Conservation (phyloP, 495 filamentous ascomycete genomes). For the Amorphotheca resinae region DNA sequence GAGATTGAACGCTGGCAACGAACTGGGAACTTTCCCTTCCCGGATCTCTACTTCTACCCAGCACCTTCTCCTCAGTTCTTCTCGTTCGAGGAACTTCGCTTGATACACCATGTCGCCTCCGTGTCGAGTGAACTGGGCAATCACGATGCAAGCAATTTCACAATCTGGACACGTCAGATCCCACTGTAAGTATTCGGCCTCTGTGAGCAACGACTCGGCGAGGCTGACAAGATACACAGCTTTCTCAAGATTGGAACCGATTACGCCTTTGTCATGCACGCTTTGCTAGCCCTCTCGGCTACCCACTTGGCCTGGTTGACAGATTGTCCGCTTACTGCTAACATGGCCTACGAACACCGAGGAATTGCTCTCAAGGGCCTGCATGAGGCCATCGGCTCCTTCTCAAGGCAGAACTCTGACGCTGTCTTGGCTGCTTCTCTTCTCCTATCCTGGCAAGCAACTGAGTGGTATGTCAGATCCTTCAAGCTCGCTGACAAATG, state of each 20-base stretch:
- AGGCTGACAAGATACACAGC: conserved; percentile 33
- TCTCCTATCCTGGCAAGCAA: conserved; percentile 89
- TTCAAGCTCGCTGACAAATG: conserved; percentile 22
- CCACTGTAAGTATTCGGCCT: conserved; percentile 56
- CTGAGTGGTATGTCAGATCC: conserved; percentile 67
- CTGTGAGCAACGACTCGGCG: no score
- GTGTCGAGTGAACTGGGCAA: conserved; percentile 72
- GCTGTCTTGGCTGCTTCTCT: conserved; percentile 87
- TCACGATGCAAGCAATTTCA: conserved; percentile 65
- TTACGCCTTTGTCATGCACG: conserved; percentile 83
- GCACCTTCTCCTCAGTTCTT: conserved; percentile 51
- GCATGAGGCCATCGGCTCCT: conserved; percentile 72
- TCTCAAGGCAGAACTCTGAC: conserved; percentile 80
- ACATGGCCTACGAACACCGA: conserved; percentile 77
- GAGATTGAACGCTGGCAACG: conserved; percentile 73
- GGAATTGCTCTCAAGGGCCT: conserved; percentile 75
- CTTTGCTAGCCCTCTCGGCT: conserved; percentile 80
- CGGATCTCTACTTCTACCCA: conserved; percentile 60
- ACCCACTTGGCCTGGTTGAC: conserved; percentile 83
- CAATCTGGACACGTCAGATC: conserved; percentile 84
- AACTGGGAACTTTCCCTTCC: conserved; percentile 80
- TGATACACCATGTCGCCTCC: conserved; percentile 83
- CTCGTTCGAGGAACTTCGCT: conserved; percentile 63
- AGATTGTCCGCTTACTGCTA: conserved; percentile 65
- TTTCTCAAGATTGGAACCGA: conserved; percentile 73